Base-by-base conservation (phyloP, 192 early-diverging fungal species). In the Mortierella hygrophila region DNA sequence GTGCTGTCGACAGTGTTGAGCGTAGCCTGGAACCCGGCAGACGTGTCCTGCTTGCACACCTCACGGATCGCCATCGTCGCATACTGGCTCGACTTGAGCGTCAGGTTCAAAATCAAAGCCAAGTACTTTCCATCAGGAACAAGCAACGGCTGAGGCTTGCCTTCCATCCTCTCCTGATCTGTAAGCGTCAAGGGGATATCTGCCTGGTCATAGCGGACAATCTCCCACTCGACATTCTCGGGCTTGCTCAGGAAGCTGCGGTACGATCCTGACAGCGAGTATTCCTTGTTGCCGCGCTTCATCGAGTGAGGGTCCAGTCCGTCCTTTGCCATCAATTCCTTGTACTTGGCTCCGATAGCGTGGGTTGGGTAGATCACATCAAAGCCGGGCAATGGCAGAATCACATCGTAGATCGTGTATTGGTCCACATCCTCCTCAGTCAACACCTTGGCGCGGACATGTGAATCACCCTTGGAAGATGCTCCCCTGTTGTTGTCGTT, bases 31-130 rank as follows among this genome's bases (percentile, higher is more conserved):
- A 89, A 89, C 3, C 84, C 89, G 3, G 92, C 76, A 10, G 93
- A 91, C 15, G 95, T 94, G 49, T 93, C 92, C 68, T 90, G 78
- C 57, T 93, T 91, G 84, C 94, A 94, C 32, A 98, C 88, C 87
- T 99, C 99, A 26, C 98, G 92, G 74, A 99, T 88, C n/a, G 95
- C 94, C 97, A 99, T 99, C 0, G 99, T 99, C 3, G 99, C 99
- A 85, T 99, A 99, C 46, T 95, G 93, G 55, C 96, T 97, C 3
- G 96, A 91, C 41, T 86, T 88, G 70, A 99, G 89, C 26, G 95
- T 95, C 78, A 99, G 93, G 42, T 93, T 89, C 21, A 97, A 82
- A 57, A 94, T 89, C 38, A 98, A 77, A 13, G 95, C 98, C 35
- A 95, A 52, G 18, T 92, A 90, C 73, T 93, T 81, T 37, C 97